Evolutionary conservation across 129 eudicot species (phyloP).

Genomic region (Gnaphalium uliginosum): DNA sequence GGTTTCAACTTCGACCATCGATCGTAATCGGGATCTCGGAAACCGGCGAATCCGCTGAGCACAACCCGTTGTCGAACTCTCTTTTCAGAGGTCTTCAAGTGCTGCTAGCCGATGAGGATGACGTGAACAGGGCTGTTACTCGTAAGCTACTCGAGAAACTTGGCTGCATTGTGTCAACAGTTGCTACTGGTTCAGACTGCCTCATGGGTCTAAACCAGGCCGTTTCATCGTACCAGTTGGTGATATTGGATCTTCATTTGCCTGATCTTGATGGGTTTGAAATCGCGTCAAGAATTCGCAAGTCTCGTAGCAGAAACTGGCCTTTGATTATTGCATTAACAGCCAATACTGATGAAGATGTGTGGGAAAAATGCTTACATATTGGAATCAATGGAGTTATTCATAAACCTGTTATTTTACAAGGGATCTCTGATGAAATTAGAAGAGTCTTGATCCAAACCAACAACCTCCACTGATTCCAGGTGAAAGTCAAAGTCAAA

Average conservation of each 20-base stretch:
- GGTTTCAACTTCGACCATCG: slow-evolving; percentile 54
- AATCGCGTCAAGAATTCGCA: slow-evolving; percentile 54
- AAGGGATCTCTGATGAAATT: slow-evolving; percentile 68
- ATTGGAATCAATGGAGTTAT: slow-evolving; percentile 70
- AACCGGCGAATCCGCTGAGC: slow-evolving; percentile 50
- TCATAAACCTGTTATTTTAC: slow-evolving; percentile 58
- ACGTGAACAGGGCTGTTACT: slow-evolving; percentile 62
- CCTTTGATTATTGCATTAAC: slow-evolving; percentile 66
- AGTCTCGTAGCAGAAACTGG: slow-evolving; percentile 63
- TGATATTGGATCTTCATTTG: slow-evolving; percentile 68
- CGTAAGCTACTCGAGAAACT: slow-evolving; percentile 62
- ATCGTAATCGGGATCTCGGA: slow-evolving; percentile 42
- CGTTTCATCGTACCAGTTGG: slow-evolving; percentile 36
- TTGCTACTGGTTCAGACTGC: slow-evolving; percentile 61
- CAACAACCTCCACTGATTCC: slow-evolving; percentile 29
- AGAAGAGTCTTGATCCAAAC: slow-evolving; percentile 46
- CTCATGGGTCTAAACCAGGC: slow-evolving; percentile 46
- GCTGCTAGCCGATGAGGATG: slow-evolving; percentile 66
- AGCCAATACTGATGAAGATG: slow-evolving; percentile 37
- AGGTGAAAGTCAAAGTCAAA: slow-evolving; percentile 21
- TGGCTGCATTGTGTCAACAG: slow-evolving; percentile 63
- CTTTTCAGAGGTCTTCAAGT: slow-evolving; percentile 60
- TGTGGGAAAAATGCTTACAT: slow-evolving; percentile 49
- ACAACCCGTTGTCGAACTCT: slow-evolving; percentile 43
- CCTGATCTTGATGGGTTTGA: slow-evolving; percentile 76